These are phyloP conservation scores for Thymus quinquecostatus DNA, from an alignment of 257 asterid species.

Conservation along the genomic window DNA sequence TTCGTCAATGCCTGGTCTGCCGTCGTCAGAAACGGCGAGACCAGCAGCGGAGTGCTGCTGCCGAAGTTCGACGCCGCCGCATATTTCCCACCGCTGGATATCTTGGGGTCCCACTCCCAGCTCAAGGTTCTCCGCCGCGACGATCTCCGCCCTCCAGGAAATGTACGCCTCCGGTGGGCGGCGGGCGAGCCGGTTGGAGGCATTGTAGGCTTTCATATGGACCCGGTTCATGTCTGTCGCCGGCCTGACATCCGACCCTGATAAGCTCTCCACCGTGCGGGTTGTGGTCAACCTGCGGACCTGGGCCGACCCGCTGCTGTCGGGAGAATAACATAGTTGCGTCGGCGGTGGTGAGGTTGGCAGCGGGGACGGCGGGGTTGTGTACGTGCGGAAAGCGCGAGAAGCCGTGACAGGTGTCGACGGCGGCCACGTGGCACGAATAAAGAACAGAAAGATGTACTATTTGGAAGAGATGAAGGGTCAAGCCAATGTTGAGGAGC, in stretches of 20 bases:
- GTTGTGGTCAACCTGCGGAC: constrained; percentile 28
- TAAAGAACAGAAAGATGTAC: too few species aligned
- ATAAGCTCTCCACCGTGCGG: constrained; percentile 20
- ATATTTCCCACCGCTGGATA: constrained; percentile 43
- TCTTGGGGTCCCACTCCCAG: background rate
- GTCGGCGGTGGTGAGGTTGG: constrained; percentile 7
- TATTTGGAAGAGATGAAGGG: too few species aligned
- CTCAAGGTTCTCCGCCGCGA: too few species aligned
- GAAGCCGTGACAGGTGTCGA: too few species aligned
- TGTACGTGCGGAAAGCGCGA: constrained; percentile 35
- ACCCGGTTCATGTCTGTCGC: constrained; percentile 34
- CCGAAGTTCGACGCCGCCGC: constrained; percentile 39
- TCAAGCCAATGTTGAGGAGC: too few species aligned
- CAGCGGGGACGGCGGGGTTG: constrained; percentile 1
- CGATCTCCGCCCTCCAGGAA: too few species aligned
- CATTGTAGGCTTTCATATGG: constrained; percentile 52
- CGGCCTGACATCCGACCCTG: constrained; percentile 25
- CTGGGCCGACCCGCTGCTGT: constrained; percentile 38
- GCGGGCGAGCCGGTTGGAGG: constrained; percentile 44
- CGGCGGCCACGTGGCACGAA: too few species aligned
- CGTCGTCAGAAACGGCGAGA: constrained; percentile 14
- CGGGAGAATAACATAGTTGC: constrained; percentile 34
- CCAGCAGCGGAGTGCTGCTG: background rate
- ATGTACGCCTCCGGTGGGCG: background rate
- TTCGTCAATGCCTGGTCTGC: constrained; percentile 53